A percentile compares a stretch with the other conserved stretches of the same genome.
phyloP scores from a whole-genome alignment of 768 basidiomycete species.

The Trametes elegans region DNA sequence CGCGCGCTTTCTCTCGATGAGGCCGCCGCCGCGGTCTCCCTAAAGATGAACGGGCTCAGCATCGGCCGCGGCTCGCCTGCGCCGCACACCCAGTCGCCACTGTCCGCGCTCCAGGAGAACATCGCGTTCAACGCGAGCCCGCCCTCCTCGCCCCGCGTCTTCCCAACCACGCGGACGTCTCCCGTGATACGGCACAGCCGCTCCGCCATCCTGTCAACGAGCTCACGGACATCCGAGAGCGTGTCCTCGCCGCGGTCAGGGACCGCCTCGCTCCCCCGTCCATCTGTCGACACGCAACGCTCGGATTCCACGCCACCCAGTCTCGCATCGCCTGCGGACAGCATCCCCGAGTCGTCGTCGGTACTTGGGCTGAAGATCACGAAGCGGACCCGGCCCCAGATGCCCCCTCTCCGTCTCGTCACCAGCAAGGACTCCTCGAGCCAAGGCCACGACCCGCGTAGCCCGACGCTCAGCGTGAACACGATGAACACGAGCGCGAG shows the following conservation, averaged over 20 bases:
- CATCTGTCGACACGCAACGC: conserved; percentile 14
- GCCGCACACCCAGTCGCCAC: conserved; percentile 12
- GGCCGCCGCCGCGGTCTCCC: conserved; percentile 2
- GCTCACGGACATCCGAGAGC: conserved; percentile 9
- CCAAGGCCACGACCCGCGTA: conserved; percentile 34
- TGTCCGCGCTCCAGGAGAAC: conserved; percentile 12
- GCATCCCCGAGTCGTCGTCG: conserved; percentile 35
- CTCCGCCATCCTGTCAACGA: conserved; percentile 16
- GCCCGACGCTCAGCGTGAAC: conserved; percentile 24
- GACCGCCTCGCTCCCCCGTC: conserved; percentile 15
- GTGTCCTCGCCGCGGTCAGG: conserved; percentile 11
- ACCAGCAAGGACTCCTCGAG: conserved; percentile 18
- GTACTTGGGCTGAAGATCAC: conserved; percentile 18
- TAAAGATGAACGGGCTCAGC: background rate
- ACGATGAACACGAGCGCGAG: conserved; percentile 16
- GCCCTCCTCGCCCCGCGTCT: conserved; percentile 21
- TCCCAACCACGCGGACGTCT: conserved; percentile 3
- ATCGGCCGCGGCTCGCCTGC: conserved; percentile 4
- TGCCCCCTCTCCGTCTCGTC: conserved; percentile 14
- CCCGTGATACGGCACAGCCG: conserved; percentile 21
- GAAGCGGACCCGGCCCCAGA: conserved; percentile 2
- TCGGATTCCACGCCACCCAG: conserved; percentile 35
- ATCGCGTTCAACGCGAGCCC: conserved; percentile 12
- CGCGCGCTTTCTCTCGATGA: conserved; percentile 17
- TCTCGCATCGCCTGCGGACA: conserved; percentile 39